Conservation (phyloP, 148 eudicot genomes). For the Vaccinium macrocarpon region DNA sequence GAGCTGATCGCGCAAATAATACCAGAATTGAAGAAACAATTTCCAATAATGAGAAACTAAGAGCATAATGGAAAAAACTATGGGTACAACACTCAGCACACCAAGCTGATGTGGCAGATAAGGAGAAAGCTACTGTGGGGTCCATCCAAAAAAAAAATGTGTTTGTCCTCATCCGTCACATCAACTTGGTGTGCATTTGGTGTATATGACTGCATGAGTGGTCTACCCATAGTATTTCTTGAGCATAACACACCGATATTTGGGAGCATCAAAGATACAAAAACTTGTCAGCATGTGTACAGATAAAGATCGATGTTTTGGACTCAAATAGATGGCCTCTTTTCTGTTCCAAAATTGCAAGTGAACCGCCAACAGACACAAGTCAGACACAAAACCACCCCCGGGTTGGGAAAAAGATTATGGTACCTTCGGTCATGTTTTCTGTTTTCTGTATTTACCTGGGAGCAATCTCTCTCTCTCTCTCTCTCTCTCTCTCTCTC, state of each 20-base stretch:
- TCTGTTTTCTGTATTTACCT: slow-evolving; percentile 7
- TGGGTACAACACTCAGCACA: no score
- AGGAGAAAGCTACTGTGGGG: no score
- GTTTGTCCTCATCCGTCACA: no score
- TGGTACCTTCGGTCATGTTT: background rate
- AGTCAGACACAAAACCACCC: background rate
- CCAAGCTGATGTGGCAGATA: no score
- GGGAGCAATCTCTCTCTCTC: background rate
- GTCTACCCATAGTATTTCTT: no score
- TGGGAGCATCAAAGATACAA: background rate
- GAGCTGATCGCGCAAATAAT: no score
- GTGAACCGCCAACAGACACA: background rate
- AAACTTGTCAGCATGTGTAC: background rate
- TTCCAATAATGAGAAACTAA: no score
- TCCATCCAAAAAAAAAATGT: no score
- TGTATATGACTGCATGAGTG: no score
- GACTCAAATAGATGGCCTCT: background rate
- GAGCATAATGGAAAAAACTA: no score
- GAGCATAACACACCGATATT: background rate
- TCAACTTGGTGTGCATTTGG: no score
- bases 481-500: background rate
- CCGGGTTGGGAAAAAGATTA: background rate
- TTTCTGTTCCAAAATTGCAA: slow-evolving; percentile 16
- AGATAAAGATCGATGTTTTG: background rate
- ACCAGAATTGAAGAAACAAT: no score